These are phyloP conservation scores for Pichia sp. DNA, from an alignment of 1,139 yeast species.

Conservation along the genomic window DNA sequence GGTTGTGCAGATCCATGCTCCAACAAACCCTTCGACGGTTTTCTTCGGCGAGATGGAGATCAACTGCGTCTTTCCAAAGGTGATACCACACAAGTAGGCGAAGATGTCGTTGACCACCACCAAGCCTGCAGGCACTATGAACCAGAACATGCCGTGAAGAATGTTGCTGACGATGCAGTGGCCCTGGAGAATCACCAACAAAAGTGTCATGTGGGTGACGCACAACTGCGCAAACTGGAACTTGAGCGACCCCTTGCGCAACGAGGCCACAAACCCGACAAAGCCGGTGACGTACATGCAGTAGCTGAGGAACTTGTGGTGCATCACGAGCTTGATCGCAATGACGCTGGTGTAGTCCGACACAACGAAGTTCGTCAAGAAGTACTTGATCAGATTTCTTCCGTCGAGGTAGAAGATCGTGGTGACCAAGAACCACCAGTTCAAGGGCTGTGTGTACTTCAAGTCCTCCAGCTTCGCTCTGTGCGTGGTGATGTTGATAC, in stretches of 20 bases:
- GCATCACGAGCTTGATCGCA: slow-evolving; percentile 39
- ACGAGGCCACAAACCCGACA: slow-evolving; percentile 81
- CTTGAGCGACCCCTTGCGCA: slow-evolving; percentile 82
- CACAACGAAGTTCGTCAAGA: slow-evolving; percentile 41
- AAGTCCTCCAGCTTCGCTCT: slow-evolving; percentile 76
- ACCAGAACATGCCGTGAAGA: slow-evolving; percentile 90
- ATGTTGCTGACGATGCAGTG: slow-evolving; percentile 89
- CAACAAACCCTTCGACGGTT: slow-evolving; percentile 95
- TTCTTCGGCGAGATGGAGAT: slow-evolving; percentile 94
- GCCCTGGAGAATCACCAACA: slow-evolving; percentile 89
- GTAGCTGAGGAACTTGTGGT: slow-evolving; percentile 83
- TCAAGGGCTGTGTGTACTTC: slow-evolving; percentile 78
- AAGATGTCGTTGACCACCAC: slow-evolving; percentile 94
- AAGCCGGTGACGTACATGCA: slow-evolving; percentile 84
- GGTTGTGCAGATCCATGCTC: slow-evolving; percentile 95
- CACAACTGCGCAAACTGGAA: slow-evolving; percentile 94
- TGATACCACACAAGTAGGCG: slow-evolving; percentile 95
- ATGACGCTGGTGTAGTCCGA: slow-evolving; percentile 41
- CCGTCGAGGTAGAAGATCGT: slow-evolving; percentile 89
- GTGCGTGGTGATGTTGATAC: slow-evolving; percentile 78
- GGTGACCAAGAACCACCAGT: slow-evolving; percentile 82
- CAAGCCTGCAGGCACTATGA: slow-evolving; percentile 82
- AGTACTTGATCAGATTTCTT: slow-evolving; percentile 67
- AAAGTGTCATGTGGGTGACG: slow-evolving; percentile 88
- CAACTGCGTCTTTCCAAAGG: slow-evolving; percentile 90